These are phyloP conservation scores for Corylus heterophylla DNA, from an alignment of 306 rosid species.

Conservation along the genomic window DNA sequence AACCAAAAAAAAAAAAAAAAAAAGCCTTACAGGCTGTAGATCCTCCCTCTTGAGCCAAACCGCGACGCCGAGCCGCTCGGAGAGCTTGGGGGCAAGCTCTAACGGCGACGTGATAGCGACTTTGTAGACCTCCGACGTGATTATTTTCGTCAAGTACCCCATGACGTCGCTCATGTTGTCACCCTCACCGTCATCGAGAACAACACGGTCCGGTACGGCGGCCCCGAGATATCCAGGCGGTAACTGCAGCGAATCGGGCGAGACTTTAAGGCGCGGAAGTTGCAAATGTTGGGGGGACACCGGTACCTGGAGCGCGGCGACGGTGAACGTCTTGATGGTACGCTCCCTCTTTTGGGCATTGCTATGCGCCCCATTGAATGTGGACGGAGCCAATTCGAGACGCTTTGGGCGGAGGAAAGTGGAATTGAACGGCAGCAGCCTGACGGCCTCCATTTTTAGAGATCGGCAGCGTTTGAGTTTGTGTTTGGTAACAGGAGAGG, in stretches of 20 bases:
- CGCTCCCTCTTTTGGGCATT: background rate
- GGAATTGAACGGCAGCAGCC: conserved; percentile 32
- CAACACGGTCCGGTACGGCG: conserved; percentile 49
- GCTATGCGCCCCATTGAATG: conserved; percentile 2
- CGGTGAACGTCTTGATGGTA: conserved; percentile 22
- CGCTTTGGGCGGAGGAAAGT: conserved; percentile 26
- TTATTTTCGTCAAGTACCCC: conserved; percentile 70
- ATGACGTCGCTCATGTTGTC: conserved; percentile 41
- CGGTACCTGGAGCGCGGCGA: conserved; percentile 44
- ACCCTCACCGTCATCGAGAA: conserved; percentile 11
- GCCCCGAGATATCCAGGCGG: conserved; percentile 85
- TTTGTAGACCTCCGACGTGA: conserved; percentile 84
- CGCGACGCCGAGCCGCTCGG: conserved; percentile 63
- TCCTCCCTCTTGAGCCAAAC: conserved; percentile 96
- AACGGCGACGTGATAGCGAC: conserved; percentile 83
- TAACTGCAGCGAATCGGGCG: conserved; percentile 60
- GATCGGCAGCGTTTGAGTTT: background rate
- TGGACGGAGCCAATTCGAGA: background rate
- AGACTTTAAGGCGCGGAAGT: conserved; percentile 34
- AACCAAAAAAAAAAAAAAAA: background rate
- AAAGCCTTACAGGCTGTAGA: conserved; percentile 72
- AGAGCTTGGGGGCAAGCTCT: conserved; percentile 69
- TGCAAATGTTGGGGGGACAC: conserved; percentile 1
- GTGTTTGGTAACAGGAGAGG: background rate
- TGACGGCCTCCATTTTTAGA: conserved; percentile 51